A percentile compares a stretch with the other conserved stretches of the same genome.
phyloP scores from a whole-genome alignment of 352 stramenopile species.

The Globisporangium cederbergense region DNA sequence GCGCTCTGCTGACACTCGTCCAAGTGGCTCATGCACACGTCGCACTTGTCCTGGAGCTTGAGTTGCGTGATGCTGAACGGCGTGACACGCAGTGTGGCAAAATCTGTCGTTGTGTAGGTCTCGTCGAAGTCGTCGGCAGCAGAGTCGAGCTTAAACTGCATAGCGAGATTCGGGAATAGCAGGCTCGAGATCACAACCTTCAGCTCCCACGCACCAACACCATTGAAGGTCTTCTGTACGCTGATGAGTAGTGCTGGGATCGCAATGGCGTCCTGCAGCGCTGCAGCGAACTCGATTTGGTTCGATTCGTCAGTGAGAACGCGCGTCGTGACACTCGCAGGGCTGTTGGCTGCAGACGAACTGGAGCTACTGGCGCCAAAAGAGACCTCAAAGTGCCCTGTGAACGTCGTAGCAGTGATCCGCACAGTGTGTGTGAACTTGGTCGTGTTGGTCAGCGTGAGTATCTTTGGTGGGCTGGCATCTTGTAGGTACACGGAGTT shows the following conservation, averaged over 20 bases:
- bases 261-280: not conserved
- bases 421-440: conserved; percentile 5
- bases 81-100: conserved; percentile 5
- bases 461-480: not conserved
- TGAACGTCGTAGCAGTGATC: conserved; percentile 5
- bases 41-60: not conserved
- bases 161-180: conserved; percentile 11
- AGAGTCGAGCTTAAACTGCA: conserved; percentile 8
- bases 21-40: not conserved
- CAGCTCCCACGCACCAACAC: conserved; percentile 1
- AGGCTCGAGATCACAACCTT: conserved; percentile 11
- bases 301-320: not conserved
- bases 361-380: conserved; percentile 1
- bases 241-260: not conserved
- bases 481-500: not conserved
- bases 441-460: conserved; percentile 15
- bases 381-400: conserved; percentile 14
- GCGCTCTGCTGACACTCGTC: conserved; percentile 7
- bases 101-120: not conserved
- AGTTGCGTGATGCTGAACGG: conserved; percentile 7
- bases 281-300: not conserved
- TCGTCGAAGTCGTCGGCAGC: not conserved
- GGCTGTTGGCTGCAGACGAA: not conserved
- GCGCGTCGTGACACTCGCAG: not conserved
- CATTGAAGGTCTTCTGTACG: conserved; percentile 5